Base-by-base conservation (phyloP, 768 basidiomycete species). In the Botryobasidium botryosum region DNA sequence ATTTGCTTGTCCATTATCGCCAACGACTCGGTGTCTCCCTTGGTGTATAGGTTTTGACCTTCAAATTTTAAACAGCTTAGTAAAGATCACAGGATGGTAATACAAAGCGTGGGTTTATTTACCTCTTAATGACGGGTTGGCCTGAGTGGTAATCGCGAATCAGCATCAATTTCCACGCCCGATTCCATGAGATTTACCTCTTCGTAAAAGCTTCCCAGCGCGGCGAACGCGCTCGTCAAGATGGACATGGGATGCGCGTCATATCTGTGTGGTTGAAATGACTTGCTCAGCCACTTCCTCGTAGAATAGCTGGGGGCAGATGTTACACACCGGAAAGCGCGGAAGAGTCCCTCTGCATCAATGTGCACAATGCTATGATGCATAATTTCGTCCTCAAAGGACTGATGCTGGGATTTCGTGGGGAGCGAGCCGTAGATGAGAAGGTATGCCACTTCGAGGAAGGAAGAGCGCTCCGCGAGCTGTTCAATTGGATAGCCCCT, bases 401-500 rank as follows among this genome's bases (percentile, higher is more conserved):
- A 56, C 26, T 64, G 59, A 53, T 69, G 74, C 54, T 90, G 81
- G 1, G 52, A 42, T 35, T 60, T 62, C 17, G 71, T 70, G 0
- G 88, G 88, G 12, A 92, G 70, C 6, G 75, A 67, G 10, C 88
- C 88, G 51, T 91, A 92, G 28, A 92, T 77, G 56, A 92, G 75
- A 20, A 92, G 74, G 59, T 91, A 90, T 5, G 84, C 75, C 15
- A 72, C 70, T 59, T 92, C 87, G 37, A 88, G 70, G 63, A 86
- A 86, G 1, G 70, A 74, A 0, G 82, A 86, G 45, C 75, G 70
- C 24, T 74, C 64, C 0, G 87, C 86, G 26, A 92, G 75, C 55
- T 90, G 81, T 56, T 92, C 88, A 52, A 92, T 91, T 13, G 88
- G 87, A 57, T 88, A 90, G 18, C 88, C 88, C 62, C 86, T n/a